Evolutionary conservation across 768 basidiomycete species (phyloP), one percentile per base, ranked within the genome.

Genomic region (Exsudoporus frostii): DNA sequence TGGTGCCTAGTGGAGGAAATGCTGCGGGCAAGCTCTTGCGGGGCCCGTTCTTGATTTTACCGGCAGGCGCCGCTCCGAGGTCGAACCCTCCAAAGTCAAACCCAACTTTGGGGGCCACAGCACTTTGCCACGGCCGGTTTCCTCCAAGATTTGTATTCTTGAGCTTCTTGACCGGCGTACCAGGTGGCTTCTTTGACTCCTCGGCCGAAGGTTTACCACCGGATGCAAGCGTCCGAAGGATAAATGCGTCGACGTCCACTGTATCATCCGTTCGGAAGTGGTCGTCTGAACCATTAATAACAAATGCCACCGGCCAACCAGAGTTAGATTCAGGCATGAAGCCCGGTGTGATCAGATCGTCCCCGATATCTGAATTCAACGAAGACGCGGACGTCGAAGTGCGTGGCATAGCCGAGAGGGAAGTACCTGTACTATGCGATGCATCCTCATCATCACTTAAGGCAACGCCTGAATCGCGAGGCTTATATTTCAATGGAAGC

Each of bases 121-220:
- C 88, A 63, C 89, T 90, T 67, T 90, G 88, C 88, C 88, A 91
- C 5, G 85, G 87, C 10, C 88, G 76, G 45, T 82, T 79, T 54
- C 75, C 75, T 27, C 76, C 73, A 33, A 85, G 71, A 62, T 80
- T 76, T 37, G 79, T 76, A 20, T 81, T 83, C 70, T 85, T 85
- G 52, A 76, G 67, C 63, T 78, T 83, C 76, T 92, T 92, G n/a
- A 90, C 86, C 1, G 90, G 90, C 14, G 90, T 92, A 0, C 86
- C 88, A 1, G 90, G 90, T 7, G 82, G 80, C 51, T 77, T 84
- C 76, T 88, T 90, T 17, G 66, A 64, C 52, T 71, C 67, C 33
- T 69, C 68, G 45, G 68, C 59, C 29, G 74, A 69, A 3, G 74
- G 75, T 54, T 83, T 86, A 14, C 79, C 74, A 11, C 81, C 82